phyloP scores from a whole-genome alignment of 2,329 filamentous ascomycete genomes.

The Calycina herbarum region DNA sequence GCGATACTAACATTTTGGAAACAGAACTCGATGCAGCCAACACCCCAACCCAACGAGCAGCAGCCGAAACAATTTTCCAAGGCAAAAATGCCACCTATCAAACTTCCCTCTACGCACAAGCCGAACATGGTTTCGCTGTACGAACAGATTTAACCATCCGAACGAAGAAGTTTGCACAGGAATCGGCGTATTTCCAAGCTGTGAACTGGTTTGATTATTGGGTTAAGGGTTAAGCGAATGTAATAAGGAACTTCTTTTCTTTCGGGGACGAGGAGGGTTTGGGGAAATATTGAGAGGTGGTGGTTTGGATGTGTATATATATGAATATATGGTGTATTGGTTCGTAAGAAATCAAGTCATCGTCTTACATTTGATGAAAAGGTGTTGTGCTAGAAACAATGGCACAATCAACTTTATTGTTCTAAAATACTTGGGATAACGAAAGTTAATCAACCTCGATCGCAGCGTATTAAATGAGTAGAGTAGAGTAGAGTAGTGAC shows the following conservation, averaged over 20 bases:
- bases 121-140: constrained; percentile 73
- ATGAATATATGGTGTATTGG: too few relatives aligned
- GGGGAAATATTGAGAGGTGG: neutral
- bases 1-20: neutral
- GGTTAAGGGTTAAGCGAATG: constrained; percentile 10
- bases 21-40: constrained; percentile 42
- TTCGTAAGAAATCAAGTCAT: too few relatives aligned
- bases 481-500: too few relatives aligned
- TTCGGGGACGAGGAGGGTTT: neutral
- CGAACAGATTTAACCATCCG: constrained; percentile 57
- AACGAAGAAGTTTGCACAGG: constrained; percentile 67
- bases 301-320: too few relatives aligned
- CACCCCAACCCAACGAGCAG: constrained; percentile 19
- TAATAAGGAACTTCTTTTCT: neutral
- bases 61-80: constrained; percentile 55
- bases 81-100: constrained; percentile 60
- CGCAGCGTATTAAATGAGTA: too few relatives aligned
- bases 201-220: constrained; percentile 63
- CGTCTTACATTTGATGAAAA: too few relatives aligned
- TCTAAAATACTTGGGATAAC: too few relatives aligned
- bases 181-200: constrained; percentile 75
- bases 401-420: too few relatives aligned
- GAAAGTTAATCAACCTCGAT: too few relatives aligned
- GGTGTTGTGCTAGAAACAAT: too few relatives aligned
- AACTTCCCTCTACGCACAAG: constrained; percentile 67